Base-by-base conservation (phyloP, 2,329 filamentous ascomycete species). In the Aspergillus puulaauensis region DNA sequence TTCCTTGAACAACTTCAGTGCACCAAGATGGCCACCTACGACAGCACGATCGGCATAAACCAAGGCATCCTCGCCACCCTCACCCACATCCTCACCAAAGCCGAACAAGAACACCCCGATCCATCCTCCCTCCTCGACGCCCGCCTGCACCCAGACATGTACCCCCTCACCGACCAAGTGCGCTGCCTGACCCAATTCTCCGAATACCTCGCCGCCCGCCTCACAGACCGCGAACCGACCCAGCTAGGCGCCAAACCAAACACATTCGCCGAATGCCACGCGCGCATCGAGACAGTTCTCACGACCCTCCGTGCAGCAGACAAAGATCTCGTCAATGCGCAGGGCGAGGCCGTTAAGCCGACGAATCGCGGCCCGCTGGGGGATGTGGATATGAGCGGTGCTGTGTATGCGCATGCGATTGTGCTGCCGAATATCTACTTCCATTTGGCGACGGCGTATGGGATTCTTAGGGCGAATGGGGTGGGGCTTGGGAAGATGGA, bases 1-100 rank as follows among this genome's bases (percentile, higher is more conserved):
- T 21, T 21, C 21, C 21, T 21, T 21, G 21, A 21, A 21, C 21
- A 21, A 21, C 21, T 21, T 21, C 21, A 21, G 21, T 21, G 21
- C 21, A 21, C 1, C 21, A 21, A 21, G 21, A 21, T 37, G 35
- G 4, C 65, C 14, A 49, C 66, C 51, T 70, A 71, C 61, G 68
- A 69, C 60, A 64, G 66, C 46, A 67, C 66, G 43, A 67, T 70
- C 52, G 50, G 49, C 43, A 60, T 68, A 15, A 47, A 52, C 23
- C 54, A 67, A 53, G 46, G 52, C 9, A 60, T 66, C 67, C 65
- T 71, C 51, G 60, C 37, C 4, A 59, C 68, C 48, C 61, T 71
- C n/a, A 60, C 63, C 43, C 63, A 70, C 62, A 64, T 72, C 61
- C 66, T 72, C 48, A 57, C 61, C 48, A 46, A 66, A 62, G 70